Base-by-base conservation (phyloP, 192 early-diverging fungal species). In the Powellomyces hirtus region DNA sequence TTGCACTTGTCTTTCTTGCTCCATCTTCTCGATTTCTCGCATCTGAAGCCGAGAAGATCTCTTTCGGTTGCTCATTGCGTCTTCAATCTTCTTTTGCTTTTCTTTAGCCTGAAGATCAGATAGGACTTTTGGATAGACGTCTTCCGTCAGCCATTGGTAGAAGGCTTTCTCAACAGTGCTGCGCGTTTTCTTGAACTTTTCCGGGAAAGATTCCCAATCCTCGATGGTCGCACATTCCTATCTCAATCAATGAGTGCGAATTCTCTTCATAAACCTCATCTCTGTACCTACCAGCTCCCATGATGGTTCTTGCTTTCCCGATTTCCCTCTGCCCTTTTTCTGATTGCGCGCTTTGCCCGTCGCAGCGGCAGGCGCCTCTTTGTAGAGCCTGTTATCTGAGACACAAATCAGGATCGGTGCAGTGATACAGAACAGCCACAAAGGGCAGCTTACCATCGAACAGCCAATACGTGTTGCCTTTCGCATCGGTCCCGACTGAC, bases 391-490 rank as follows among this genome's bases (percentile, higher is more conserved):
- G 63, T 90, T 90, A 60, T 91, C 89, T 91, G 51, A 35, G 18
- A 58, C 26, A 18, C 2, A 67, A 38, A 42, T 13, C 40, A 42
- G 40, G 40, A 42, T 13, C 55, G 6, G 34, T 22, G 7, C 59
- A 14, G 3, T 30, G 10, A 29, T 33, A 38, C 37, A 16, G 16
- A 29, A 16, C 42, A 13, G 36, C 14, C 62, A 7, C 13, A 45
- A 22, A 27, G 34, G 26, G 4, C 5, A 24, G 2, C 62, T 26
- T 77, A 89, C 87, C 90, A 80, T 92, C 90, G 79, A 92, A 92
- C 8, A 92, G 71, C 88, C 89, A 92, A 66, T 89, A 92, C 13
- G 75, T 84, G 46, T 87, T 79, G 1, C 89, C 89, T 22, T 75
- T 71, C 10, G 86, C 72, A 71, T 92, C 90, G 42, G 64, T 78